A percentile compares a stretch with the other conserved stretches of the same genome.
Evolutionary conservation across 2,329 filamentous ascomycete species (phyloP).

Genomic region (Colletotrichum sp.): DNA sequence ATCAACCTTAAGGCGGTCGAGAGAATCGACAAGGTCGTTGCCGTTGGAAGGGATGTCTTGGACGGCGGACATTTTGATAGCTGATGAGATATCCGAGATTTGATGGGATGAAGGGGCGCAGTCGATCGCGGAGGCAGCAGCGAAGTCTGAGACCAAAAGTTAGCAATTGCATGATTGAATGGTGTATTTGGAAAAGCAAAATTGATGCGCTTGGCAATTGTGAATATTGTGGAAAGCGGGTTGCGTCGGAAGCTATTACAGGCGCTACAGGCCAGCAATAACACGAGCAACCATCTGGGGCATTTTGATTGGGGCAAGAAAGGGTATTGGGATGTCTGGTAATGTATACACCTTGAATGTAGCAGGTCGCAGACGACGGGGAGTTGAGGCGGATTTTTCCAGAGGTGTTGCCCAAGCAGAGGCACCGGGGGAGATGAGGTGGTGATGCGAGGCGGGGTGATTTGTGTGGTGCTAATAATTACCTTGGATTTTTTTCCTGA

Average conservation of each 20-base stretch:
- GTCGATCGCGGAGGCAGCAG: neutral
- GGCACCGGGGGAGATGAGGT: neutral
- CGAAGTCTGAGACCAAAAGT: neutral
- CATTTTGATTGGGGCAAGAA: neutral
- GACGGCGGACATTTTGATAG: slow-evolving; percentile 61
- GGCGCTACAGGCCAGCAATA: neutral
- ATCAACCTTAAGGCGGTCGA: slow-evolving; percentile 71
- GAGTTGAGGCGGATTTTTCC: neutral
- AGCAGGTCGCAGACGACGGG: neutral
- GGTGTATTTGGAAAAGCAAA: neutral
- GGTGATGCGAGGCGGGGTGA: neutral
- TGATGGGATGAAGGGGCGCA: neutral
- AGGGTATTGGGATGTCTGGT: neutral
- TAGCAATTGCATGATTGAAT: neutral
- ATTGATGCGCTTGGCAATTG: neutral
- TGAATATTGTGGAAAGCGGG: neutral
- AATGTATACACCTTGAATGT: neutral
- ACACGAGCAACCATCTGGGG: neutral
- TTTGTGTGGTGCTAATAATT: neutral
- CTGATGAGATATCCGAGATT: slow-evolving; percentile 13
- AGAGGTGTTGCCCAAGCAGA: neutral
- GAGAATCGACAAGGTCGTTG: slow-evolving; percentile 63
- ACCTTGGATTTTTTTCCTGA: slow-evolving; percentile 1
- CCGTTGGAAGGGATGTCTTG: slow-evolving; percentile 67
- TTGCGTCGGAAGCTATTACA: neutral